Conservation (phyloP, 169 alveolate species). For the Plasmodium relictum region DNA sequence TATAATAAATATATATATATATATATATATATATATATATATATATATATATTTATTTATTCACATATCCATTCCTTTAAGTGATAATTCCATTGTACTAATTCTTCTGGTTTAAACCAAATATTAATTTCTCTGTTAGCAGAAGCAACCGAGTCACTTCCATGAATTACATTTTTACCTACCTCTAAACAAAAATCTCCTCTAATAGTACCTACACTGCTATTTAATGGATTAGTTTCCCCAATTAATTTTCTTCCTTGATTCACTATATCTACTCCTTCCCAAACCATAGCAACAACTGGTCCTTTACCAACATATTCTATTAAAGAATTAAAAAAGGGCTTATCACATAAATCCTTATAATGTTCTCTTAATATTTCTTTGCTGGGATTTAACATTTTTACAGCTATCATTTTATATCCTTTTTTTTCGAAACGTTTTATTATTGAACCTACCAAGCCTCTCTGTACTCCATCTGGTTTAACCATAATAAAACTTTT, state of each 20-base stretch:
- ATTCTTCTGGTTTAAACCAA: slow-evolving; percentile 96
- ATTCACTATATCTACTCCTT: slow-evolving; percentile 96
- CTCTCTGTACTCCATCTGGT: slow-evolving; percentile 99
- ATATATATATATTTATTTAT: neutral
- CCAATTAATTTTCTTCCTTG: slow-evolving; percentile 96
- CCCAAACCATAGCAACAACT: slow-evolving; percentile 98
- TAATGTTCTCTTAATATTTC: slow-evolving; percentile 95
- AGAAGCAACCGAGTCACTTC: slow-evolving; percentile 95
- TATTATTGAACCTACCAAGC: slow-evolving; percentile 95
- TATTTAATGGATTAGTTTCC: slow-evolving; percentile 91
- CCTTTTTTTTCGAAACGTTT: slow-evolving; percentile 96
- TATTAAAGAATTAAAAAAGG: slow-evolving; percentile 94
- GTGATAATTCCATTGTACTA: slow-evolving; percentile 86
- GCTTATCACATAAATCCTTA: slow-evolving; percentile 94
- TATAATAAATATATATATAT: neutral
- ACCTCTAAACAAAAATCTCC: slow-evolving; percentile 96
- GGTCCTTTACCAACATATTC: slow-evolving; percentile 96
- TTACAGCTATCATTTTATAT: slow-evolving; percentile 95
- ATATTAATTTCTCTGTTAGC: slow-evolving; percentile 95
- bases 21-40: slow-evolving; percentile 1
- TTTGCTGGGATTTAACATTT: slow-evolving; percentile 90
- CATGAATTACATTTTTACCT: slow-evolving; percentile 96
- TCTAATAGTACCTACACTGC: slow-evolving; percentile 92
- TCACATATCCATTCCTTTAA: slow-evolving; percentile 49
- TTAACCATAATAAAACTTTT: slow-evolving; percentile 98